These are phyloP conservation scores for Cercophora samala DNA, from an alignment of 495 filamentous ascomycete genomes.

Conservation along the genomic window DNA sequence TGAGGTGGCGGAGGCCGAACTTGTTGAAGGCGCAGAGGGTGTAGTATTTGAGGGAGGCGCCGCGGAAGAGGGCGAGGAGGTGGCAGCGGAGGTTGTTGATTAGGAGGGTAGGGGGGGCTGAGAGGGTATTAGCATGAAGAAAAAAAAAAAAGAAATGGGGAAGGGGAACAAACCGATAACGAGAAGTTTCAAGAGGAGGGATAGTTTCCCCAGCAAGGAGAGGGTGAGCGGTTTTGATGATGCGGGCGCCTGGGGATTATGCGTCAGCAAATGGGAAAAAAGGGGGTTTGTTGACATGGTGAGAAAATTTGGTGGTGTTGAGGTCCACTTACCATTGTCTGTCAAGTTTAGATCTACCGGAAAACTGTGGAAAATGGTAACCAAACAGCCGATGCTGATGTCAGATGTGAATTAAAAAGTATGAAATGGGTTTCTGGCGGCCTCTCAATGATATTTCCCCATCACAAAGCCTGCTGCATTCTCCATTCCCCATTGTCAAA, in stretches of 20 bases:
- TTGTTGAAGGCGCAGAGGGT: conserved; percentile 21
- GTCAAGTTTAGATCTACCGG: not conserved
- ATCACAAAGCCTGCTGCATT: not conserved
- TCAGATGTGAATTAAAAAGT: not conserved
- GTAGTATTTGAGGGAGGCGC: conserved; percentile 21
- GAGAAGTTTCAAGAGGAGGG: conserved; percentile 17
- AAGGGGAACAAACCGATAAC: conserved; percentile 15
- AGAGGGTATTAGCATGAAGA: not conserved
- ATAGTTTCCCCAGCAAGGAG: conserved; percentile 8
- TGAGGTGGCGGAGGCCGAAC: conserved; percentile 20
- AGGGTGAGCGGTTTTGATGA: conserved; percentile 6
- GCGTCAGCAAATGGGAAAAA: not conserved
- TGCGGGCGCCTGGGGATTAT: not conserved
- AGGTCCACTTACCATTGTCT: conserved; percentile 9
- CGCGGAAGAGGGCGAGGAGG: conserved; percentile 19
- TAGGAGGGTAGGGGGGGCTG: conserved; percentile 19
- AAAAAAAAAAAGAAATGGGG: not conserved
- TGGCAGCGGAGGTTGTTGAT: conserved; percentile 24
- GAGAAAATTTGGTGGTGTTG: not conserved
- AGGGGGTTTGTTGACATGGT: not conserved
- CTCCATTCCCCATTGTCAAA: not conserved
- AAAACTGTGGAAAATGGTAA: not conserved
- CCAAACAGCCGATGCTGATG: not conserved
- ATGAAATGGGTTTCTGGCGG: not conserved
- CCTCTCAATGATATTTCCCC: not conserved